Conservation (phyloP, 768 basidiomycete species). For the Leccinum variicolor region DNA sequence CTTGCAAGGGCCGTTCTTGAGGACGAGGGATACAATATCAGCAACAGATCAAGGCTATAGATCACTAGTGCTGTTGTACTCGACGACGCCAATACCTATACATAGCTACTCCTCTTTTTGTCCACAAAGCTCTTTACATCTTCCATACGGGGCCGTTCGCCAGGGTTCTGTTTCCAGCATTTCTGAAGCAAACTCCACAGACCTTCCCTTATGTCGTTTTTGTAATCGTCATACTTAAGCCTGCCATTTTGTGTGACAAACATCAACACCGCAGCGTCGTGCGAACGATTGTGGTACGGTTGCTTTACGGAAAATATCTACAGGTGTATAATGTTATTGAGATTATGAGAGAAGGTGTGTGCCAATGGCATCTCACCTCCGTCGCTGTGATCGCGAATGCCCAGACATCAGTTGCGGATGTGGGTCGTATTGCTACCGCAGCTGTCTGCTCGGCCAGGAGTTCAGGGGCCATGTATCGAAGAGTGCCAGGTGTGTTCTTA, state of each 20-base stretch:
- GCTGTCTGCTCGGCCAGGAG: slow-evolving; percentile 21
- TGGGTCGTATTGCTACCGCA: slow-evolving; percentile 17
- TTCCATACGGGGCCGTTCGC: slow-evolving; percentile 13
- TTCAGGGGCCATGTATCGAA: slow-evolving; percentile 40
- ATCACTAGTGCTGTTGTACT: not conserved
- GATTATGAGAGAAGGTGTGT: not conserved
- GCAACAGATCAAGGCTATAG: slow-evolving; percentile 27
- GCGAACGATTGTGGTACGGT: slow-evolving; percentile 17
- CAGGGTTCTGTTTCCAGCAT: slow-evolving; percentile 17
- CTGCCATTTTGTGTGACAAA: slow-evolving; percentile 12
- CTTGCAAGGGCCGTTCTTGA: slow-evolving; percentile 60
- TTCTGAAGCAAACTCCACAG: slow-evolving; percentile 18
- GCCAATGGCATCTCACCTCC: slow-evolving; percentile 22
- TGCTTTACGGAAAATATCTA: slow-evolving; percentile 24
- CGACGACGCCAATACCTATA: not conserved
- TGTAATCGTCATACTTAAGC: slow-evolving; percentile 20
- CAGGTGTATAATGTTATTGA: not conserved
- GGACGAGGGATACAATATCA: slow-evolving; percentile 41
- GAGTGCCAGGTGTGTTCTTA: slow-evolving; percentile 32
- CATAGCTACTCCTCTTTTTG: slow-evolving; percentile 18
- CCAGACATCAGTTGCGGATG: slow-evolving; percentile 34
- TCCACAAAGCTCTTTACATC: slow-evolving; percentile 14
- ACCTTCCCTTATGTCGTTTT: slow-evolving; percentile 12
- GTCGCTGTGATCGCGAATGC: slow-evolving; percentile 36
- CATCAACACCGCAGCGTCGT: slow-evolving; percentile 18